phyloP scores from a whole-genome alignment of 805 yeast genomes.

The Monosporozyma aquatica region DNA sequence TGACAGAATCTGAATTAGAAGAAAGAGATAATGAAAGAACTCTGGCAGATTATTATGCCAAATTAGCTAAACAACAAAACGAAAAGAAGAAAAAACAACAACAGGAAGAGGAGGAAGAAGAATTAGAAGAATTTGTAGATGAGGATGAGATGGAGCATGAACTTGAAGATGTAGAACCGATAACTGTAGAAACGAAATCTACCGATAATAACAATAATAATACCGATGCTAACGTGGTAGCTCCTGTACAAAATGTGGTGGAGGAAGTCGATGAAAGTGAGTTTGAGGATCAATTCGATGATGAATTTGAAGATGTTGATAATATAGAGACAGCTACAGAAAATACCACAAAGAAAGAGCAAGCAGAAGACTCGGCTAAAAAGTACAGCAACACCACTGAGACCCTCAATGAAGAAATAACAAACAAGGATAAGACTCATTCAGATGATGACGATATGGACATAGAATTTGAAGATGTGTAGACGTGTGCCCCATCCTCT shows the following conservation, averaged over 20 bases:
- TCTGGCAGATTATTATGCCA: conserved; percentile 64
- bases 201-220: not conserved
- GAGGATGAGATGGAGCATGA: conserved; percentile 40
- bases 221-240: not conserved
- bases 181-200: not conserved
- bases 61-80: conserved; percentile 60
- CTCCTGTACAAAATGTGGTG: not conserved
- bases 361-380: not conserved
- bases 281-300: conserved; percentile 17
- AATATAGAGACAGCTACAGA: too few species aligned
- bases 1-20: conserved; percentile 35
- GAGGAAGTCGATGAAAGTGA: conserved; percentile 18
- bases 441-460: conserved; percentile 25
- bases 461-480: conserved; percentile 31
- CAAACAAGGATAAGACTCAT: too few species aligned
- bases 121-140: conserved; percentile 40
- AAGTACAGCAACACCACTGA: conserved; percentile 6
- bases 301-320: conserved; percentile 12
- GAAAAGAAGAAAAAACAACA: conserved; percentile 43
- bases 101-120: conserved; percentile 39
- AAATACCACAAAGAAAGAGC: too few species aligned
- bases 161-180: not conserved
- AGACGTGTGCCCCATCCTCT: too few species aligned
- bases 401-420: not conserved
- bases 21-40: conserved; percentile 67